Evolutionary conservation across 768 basidiomycete species (phyloP).

Genomic region (Mycena sanguinolenta): DNA sequence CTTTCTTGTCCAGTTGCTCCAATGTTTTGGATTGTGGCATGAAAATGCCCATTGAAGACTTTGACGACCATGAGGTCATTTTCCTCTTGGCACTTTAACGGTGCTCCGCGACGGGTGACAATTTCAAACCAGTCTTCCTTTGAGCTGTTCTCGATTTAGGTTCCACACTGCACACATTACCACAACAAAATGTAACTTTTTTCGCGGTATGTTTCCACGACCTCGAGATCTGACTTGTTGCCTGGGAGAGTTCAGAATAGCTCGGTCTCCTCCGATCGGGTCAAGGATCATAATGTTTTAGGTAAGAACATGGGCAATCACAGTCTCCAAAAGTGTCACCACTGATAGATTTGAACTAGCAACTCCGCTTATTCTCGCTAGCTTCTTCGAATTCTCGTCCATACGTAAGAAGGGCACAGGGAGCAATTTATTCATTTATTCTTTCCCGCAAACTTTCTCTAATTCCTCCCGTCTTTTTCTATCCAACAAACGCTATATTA

Average conservation of each 20-base stretch:
- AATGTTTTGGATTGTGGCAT: conserved; percentile 13
- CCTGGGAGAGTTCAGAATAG: neutral
- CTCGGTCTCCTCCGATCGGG: conserved; percentile 1
- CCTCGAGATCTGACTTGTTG: neutral
- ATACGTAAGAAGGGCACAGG: too few species aligned
- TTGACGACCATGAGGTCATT: conserved; percentile 7
- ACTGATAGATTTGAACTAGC: conserved; percentile 1
- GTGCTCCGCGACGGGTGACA: conserved; percentile 13
- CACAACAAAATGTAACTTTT: neutral
- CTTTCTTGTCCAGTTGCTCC: neutral
- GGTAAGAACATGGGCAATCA: neutral
- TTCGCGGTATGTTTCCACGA: neutral
- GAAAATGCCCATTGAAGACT: conserved; percentile 4
- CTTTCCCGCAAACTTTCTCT: neutral
- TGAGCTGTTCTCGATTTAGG: neutral
- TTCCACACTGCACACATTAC: neutral
- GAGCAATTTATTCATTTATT: neutral
- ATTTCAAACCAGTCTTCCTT: neutral
- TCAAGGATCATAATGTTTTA: neutral
- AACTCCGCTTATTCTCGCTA: too few species aligned
- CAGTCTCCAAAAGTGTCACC: neutral
- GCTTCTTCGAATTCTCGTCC: too few species aligned
- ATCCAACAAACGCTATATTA: neutral
- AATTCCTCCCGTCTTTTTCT: neutral
- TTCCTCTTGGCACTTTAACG: neutral